Evolutionary conservation across 495 filamentous ascomycete species (phyloP).

Genomic region (Hypoxylon fragiforme): DNA sequence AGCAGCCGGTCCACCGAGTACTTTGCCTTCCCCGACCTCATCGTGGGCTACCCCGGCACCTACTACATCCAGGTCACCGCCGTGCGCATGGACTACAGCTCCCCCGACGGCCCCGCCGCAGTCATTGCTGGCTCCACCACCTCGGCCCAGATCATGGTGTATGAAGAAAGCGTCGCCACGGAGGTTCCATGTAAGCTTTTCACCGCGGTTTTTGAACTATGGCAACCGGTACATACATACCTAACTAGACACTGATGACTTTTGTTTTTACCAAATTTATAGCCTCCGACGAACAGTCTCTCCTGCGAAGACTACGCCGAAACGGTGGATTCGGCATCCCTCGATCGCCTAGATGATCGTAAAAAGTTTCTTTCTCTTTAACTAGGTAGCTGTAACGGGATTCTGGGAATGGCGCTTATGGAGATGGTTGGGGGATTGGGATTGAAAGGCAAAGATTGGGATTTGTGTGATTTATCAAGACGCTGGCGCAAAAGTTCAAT

Average conservation of each 20-base stretch:
- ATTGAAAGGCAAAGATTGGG: no score
- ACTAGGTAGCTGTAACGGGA: neutral
- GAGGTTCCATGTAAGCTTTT: conserved; percentile 25
- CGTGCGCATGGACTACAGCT: conserved; percentile 26
- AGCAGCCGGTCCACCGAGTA: conserved; percentile 16
- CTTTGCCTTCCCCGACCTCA: conserved; percentile 25
- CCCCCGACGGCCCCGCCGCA: conserved; percentile 18
- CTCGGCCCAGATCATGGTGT: conserved; percentile 15
- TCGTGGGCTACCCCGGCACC: conserved; percentile 15
- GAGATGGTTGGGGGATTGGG: no score
- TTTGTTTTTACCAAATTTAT: neutral
- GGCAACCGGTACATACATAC: neutral
- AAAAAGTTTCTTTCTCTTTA: neutral
- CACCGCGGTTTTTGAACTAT: neutral
- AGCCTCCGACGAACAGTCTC: conserved; percentile 27
- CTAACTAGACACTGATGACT: neutral
- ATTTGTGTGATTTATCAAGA: no score
- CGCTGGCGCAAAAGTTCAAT: no score
- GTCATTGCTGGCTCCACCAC: conserved; percentile 18
- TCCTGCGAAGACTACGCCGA: conserved; percentile 27
- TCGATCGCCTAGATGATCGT: conserved; percentile 13
- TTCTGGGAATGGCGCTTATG: no score
- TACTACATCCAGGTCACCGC: conserved; percentile 23
- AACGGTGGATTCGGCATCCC: conserved; percentile 27
- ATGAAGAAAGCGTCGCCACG: conserved; percentile 26